phyloP scores from a whole-genome alignment of 192 early-diverging fungal genomes.

The Neocallimastix lanati region DNA sequence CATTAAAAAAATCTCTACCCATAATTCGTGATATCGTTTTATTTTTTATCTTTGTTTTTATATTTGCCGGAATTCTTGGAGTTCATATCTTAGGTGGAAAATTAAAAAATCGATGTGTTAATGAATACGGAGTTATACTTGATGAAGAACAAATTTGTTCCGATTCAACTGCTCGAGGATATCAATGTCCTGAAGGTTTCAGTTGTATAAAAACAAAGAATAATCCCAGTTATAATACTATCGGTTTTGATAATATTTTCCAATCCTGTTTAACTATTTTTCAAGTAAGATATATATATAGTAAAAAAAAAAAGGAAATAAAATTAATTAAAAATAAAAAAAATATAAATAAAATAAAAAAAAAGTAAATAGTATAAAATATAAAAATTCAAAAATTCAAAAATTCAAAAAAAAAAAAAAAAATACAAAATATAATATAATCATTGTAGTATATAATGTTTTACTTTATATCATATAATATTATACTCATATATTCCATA shows the following conservation, averaged over 20 bases:
- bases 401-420: no score
- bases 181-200: not conserved
- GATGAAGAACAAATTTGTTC: not conserved
- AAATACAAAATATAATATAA: no score
- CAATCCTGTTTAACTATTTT: not conserved
- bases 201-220: not conserved
- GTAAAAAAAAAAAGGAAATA: no score
- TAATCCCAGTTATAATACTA: not conserved
- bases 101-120: not conserved
- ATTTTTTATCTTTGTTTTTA: not conserved
- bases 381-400: no score
- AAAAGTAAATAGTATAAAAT: no score
- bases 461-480: no score
- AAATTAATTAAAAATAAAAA: no score
- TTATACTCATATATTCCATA: no score
- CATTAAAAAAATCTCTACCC: not conserved
- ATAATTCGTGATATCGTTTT: not conserved
- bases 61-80: not conserved
- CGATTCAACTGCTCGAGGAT: not conserved
- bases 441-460: no score
- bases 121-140: not conserved
- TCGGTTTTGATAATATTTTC: not conserved
- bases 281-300: no score
- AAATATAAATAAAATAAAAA: no score
- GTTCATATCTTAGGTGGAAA: not conserved